Evolutionary conservation across 148 eudicot genomes (phyloP).

Genomic region (Amaranthus cruentus): DNA sequence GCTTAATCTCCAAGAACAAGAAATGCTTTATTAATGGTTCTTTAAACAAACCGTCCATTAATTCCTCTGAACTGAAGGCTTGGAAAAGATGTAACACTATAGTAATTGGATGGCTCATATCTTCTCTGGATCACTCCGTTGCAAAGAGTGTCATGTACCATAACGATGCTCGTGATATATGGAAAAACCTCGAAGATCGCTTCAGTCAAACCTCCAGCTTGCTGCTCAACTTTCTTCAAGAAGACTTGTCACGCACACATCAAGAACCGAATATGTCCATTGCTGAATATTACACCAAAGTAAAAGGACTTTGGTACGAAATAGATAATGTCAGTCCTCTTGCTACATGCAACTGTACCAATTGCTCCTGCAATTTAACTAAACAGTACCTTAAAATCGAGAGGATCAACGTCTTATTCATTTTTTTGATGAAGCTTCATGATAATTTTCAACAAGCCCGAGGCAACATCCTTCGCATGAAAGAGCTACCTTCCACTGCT

Average conservation of each 20-base stretch:
- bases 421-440: neutral
- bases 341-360: neutral
- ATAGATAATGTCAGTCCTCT: neutral
- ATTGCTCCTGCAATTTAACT: neutral
- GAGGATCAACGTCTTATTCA: neutral
- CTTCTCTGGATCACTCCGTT: neutral
- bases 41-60: neutral
- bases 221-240: neutral
- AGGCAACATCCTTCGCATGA: neutral
- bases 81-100: conserved; percentile 1
- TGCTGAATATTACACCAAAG: neutral
- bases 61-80: no score
- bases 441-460: neutral
- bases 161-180: neutral
- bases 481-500: neutral
- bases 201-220: neutral
- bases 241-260: neutral
- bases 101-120: neutral
- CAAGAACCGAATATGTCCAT: neutral
- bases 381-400: neutral
- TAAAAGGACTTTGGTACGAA: neutral
- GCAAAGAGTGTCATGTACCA: neutral
- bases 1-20: neutral
- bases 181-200: neutral
- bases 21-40: neutral